Percentiles rank a stretch among this genome's conserved stretches.
These are phyloP conservation scores for Ophiocordyceps sinensis DNA, from an alignment of 2,329 filamentous ascomycete species.

Conservation along the genomic window DNA sequence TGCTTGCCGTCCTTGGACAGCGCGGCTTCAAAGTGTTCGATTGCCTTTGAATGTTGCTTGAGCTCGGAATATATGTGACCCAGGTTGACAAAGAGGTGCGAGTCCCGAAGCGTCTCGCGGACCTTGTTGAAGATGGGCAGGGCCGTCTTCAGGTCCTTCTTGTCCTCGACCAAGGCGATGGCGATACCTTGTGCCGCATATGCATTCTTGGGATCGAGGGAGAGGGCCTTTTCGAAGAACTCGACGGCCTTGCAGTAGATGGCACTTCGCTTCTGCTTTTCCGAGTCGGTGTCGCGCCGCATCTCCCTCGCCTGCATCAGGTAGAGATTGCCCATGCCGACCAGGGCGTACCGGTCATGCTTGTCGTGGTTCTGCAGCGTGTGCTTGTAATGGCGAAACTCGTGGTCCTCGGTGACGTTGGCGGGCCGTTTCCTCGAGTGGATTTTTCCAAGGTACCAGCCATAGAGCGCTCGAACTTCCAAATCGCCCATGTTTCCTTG, in stretches of 20 bases:
- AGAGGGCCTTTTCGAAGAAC: constrained; percentile 94
- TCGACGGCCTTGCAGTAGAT: constrained; percentile 87
- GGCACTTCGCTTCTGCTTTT: constrained; percentile 79
- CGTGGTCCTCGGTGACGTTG: constrained; percentile 76
- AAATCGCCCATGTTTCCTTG: constrained; percentile 72
- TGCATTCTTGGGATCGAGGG: constrained; percentile 88
- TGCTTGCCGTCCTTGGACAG: constrained; percentile 60
- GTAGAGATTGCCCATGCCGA: constrained; percentile 92
- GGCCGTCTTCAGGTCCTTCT: constrained; percentile 71
- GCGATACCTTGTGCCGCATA: constrained; percentile 93
- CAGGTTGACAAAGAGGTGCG: constrained; percentile 81
- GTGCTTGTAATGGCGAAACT: constrained; percentile 92
- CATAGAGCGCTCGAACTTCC: constrained; percentile 84
- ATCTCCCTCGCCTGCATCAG: constrained; percentile 83
- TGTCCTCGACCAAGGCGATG: constrained; percentile 88
- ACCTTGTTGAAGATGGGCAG: constrained; percentile 83
- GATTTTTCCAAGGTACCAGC: constrained; percentile 82
- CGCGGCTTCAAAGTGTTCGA: constrained; percentile 87
- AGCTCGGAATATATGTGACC: constrained; percentile 87
- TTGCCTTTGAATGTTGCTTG: constrained; percentile 78
- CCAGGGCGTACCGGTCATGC: constrained; percentile 91
- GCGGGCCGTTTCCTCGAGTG: constrained; percentile 65
- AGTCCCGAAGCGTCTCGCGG: constrained; percentile 76
- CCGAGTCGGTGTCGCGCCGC: constrained; percentile 75
- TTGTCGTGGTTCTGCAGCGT: constrained; percentile 91